These are phyloP conservation scores for Chlorophyllum brunneum DNA, from an alignment of 768 basidiomycete genomes.

Conservation along the genomic window DNA sequence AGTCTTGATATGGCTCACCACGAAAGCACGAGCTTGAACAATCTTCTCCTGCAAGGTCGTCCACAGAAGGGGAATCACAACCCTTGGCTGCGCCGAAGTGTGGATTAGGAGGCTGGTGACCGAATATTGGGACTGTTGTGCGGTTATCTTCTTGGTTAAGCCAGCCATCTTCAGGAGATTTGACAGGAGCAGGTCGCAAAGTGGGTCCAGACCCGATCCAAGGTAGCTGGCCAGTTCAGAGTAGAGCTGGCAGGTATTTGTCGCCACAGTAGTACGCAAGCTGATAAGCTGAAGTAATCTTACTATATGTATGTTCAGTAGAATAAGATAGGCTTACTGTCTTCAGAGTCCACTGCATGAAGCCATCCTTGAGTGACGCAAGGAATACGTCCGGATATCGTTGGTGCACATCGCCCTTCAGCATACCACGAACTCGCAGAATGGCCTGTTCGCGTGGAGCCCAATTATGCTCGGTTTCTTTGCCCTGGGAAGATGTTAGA, in stretches of 20 bases:
- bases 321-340: conserved; percentile 48
- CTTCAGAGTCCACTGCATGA: conserved; percentile 81
- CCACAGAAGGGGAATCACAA: conserved; percentile 66
- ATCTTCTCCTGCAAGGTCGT: conserved; percentile 76
- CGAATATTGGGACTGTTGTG: conserved; percentile 77
- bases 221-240: conserved; percentile 67
- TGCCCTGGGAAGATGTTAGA: conserved; percentile 54
- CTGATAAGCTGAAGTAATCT: conserved; percentile 61
- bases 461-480: conserved; percentile 98
- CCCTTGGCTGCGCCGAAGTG: conserved; percentile 67
- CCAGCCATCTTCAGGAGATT: conserved; percentile 82
- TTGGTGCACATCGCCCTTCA: conserved; percentile 77
- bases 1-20: conserved; percentile 64
- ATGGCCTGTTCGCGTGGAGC: conserved; percentile 73
- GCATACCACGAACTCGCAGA: conserved; percentile 80
- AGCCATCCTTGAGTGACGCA: conserved; percentile 67
- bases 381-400: conserved; percentile 76
- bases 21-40: conserved; percentile 66
- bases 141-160: conserved; percentile 90
- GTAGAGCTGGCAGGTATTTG: conserved; percentile 76
- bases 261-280: conserved; percentile 86
- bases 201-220: conserved; percentile 67
- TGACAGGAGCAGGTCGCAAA: conserved; percentile 73
- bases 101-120: conserved; percentile 65
- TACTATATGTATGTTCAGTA: neutral